Conservation (phyloP, 176 grass and related monocot species). For the Urochloa ruziziensis region DNA sequence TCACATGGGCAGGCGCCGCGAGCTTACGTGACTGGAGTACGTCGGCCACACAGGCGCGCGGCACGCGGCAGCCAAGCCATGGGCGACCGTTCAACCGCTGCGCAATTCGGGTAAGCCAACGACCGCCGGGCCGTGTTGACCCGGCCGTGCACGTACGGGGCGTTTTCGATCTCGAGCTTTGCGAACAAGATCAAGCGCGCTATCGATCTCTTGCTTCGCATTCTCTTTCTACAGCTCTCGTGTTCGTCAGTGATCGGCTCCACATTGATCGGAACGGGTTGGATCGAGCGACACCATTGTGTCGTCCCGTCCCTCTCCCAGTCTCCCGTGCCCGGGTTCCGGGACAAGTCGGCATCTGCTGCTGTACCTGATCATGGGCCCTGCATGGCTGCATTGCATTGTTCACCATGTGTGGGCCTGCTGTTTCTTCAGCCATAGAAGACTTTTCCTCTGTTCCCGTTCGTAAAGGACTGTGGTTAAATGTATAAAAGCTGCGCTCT, state of each 20-base stretch:
- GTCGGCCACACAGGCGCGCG: not conserved
- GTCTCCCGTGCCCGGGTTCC: too few species aligned
- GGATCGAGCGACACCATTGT: too few species aligned
- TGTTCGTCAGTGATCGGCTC: too few species aligned
- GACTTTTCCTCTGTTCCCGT: not conserved
- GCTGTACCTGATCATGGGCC: not conserved
- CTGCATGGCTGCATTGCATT: not conserved
- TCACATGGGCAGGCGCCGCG: constrained; percentile 16
- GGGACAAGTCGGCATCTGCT: too few species aligned
- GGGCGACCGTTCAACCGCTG: not conserved
- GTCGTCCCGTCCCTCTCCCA: too few species aligned
- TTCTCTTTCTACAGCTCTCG: too few species aligned
- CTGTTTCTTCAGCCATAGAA: not conserved
- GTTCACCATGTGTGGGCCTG: not conserved
- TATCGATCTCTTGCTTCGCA: too few species aligned
- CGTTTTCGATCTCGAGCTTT: not conserved
- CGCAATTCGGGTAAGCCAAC: constrained; percentile 28
- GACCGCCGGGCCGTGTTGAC: not conserved
- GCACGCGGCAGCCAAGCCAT: too few species aligned
- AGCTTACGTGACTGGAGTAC: not conserved
- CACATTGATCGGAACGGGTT: too few species aligned
- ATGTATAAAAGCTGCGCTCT: too few species aligned
- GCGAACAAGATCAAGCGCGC: too few species aligned
- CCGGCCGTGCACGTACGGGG: not conserved
- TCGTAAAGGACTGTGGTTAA: not conserved